phyloP scores from a whole-genome alignment of 768 basidiomycete species.

The Termitomyces sp. region DNA sequence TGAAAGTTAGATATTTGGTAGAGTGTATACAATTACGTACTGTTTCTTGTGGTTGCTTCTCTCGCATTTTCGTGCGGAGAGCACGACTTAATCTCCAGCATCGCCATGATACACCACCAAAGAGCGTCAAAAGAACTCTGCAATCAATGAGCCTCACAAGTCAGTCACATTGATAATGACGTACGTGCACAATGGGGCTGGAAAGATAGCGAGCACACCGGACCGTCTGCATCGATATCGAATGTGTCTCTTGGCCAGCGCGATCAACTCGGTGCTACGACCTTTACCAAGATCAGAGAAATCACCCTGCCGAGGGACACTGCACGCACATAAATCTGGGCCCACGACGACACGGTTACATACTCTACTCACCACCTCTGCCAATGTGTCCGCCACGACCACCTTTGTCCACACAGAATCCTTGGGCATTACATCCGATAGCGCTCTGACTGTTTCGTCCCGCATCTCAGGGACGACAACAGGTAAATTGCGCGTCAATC shows the following conservation, averaged over 20 bases:
- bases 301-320: no score
- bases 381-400: neutral
- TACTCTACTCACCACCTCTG: constrained; percentile 9
- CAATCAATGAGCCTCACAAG: neutral
- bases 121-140: neutral
- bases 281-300: neutral
- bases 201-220: neutral
- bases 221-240: neutral
- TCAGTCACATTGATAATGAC: neutral
- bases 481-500: constrained; percentile 6
- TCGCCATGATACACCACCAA: neutral
- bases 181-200: neutral
- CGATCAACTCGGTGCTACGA: neutral
- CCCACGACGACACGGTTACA: constrained; percentile 10
- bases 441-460: constrained; percentile 3
- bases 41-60: neutral
- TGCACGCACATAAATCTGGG: constrained; percentile 2
- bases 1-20: neutral
- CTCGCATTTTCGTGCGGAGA: neutral
- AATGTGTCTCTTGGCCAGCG: neutral
- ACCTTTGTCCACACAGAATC: constrained; percentile 1
- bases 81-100: constrained; percentile 1
- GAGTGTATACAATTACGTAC: neutral
- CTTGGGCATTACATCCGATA: neutral
- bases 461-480: constrained; percentile 8